Percentiles rank a stretch among this genome's conserved stretches.
phyloP scores from a whole-genome alignment of 305 asterid species.

The Fraxinus sp. region DNA sequence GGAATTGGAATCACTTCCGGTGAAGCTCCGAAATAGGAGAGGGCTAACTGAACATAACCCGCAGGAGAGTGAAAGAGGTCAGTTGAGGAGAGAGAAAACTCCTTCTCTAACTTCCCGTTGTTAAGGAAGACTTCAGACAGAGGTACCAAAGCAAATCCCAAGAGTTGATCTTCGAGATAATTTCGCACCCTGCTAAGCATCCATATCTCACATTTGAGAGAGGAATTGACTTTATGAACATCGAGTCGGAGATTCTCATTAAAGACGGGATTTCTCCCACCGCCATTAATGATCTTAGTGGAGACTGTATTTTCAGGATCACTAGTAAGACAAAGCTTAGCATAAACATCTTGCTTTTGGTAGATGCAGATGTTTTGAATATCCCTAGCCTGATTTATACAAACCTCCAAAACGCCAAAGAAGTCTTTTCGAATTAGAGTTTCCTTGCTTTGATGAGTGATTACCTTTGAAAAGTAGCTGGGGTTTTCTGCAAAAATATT shows the following conservation, averaged over 20 bases:
- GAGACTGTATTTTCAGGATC: slow-evolving; percentile 49
- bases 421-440: slow-evolving; percentile 15
- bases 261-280: slow-evolving; percentile 52
- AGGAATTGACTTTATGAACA: slow-evolving; percentile 38
- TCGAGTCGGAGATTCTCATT: slow-evolving; percentile 38
- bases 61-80: slow-evolving; percentile 62
- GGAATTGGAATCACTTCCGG: slow-evolving; percentile 45
- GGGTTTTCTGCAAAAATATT: slow-evolving; percentile 30
- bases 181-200: slow-evolving; percentile 57
- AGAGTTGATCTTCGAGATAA: slow-evolving; percentile 54
- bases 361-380: slow-evolving; percentile 58
- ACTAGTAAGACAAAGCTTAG: slow-evolving; percentile 46
- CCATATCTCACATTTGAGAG: slow-evolving; percentile 53
- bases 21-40: slow-evolving; percentile 38
- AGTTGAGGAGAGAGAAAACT: slow-evolving; percentile 49
- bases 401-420: slow-evolving; percentile 45
- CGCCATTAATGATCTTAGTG: slow-evolving; percentile 44
- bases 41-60: slow-evolving; percentile 49
- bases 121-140: slow-evolving; percentile 37
- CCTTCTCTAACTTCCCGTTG: slow-evolving; percentile 47
- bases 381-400: slow-evolving; percentile 47
- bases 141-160: slow-evolving; percentile 56
- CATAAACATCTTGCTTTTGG: slow-evolving; percentile 62
- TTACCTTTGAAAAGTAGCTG: slow-evolving; percentile 24
- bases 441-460: slow-evolving; percentile 28